Conservation (phyloP, 345 rosid genomes). For the Arabis hirsuta region DNA sequence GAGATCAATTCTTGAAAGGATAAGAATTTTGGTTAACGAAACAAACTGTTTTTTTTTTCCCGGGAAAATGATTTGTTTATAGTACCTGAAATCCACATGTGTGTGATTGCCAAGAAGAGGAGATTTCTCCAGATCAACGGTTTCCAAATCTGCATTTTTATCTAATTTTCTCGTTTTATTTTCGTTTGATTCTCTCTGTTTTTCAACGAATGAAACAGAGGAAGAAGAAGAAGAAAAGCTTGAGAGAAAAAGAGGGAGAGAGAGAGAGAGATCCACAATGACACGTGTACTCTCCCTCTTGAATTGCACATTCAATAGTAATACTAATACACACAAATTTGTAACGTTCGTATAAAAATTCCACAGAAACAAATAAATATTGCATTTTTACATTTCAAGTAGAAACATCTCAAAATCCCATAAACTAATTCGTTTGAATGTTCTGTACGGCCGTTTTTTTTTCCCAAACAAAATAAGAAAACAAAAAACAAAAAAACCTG, state of each 20-base stretch:
- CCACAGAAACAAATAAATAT: background rate
- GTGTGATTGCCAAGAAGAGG: slow-evolving; percentile 14
- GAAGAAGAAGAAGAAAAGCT: slow-evolving; percentile 30
- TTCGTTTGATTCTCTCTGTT: background rate
- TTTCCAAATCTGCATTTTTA: slow-evolving; percentile 5
- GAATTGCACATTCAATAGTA: background rate
- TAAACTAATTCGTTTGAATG: background rate
- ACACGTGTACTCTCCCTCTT: slow-evolving; percentile 14
- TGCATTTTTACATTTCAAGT: background rate
- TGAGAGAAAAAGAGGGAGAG: slow-evolving; percentile 16
- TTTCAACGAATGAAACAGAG: background rate
- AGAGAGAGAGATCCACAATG: slow-evolving; percentile 12
- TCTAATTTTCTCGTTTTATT: background rate
- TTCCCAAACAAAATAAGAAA: slow-evolving; percentile 4
- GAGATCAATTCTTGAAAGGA: background rate
- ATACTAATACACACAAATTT: background rate
- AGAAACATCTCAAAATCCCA: background rate
- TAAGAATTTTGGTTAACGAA: background rate
- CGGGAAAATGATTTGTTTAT: background rate
- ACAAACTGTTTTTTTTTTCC: slow-evolving; percentile 11
- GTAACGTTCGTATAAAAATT: slow-evolving; percentile 9
- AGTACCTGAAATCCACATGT: slow-evolving; percentile 42
- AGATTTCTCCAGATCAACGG: slow-evolving; percentile 37
- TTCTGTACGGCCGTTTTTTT: slow-evolving; percentile 17
- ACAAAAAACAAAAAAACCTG: background rate